phyloP scores from a whole-genome alignment of 2,329 filamentous ascomycete species.

The Botryotinia calthae region DNA sequence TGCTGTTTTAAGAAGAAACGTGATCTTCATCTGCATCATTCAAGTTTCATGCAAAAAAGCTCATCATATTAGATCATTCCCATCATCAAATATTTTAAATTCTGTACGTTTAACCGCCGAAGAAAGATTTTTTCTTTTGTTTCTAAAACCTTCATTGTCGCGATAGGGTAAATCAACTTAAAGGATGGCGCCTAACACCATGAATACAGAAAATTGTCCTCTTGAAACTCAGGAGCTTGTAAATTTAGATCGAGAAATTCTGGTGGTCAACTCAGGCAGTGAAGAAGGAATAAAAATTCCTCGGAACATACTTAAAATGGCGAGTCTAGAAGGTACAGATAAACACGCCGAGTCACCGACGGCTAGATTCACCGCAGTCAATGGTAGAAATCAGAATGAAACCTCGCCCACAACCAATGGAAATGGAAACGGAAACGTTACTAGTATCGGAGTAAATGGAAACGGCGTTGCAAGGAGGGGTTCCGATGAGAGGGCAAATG shows the following conservation, averaged over 20 bases:
- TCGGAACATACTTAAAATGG: constrained; percentile 23
- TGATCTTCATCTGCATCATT: neutral
- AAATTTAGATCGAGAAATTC: constrained; percentile 30
- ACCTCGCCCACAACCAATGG: constrained; percentile 4
- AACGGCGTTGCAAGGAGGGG: constrained; percentile 32
- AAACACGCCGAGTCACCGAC: constrained; percentile 34
- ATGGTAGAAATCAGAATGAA: constrained; percentile 33
- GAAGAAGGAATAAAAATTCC: neutral
- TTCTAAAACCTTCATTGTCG: constrained; percentile 14
- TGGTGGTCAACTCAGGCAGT: constrained; percentile 21
- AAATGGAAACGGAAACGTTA: neutral
- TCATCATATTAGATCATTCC: neutral
- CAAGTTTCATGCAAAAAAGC: neutral
- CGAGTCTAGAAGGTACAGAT: constrained; percentile 26
- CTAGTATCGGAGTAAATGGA: constrained; percentile 24
- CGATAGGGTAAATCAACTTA: constrained; percentile 13
- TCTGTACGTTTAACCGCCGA: constrained; percentile 19
- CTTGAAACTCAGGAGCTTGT: constrained; percentile 31
- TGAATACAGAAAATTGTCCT: constrained; percentile 25
- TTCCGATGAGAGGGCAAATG: constrained; percentile 37
- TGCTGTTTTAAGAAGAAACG: constrained; percentile 3
- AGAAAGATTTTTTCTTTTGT: constrained; percentile 8
- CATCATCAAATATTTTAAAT: constrained; percentile 1
- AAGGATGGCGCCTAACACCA: constrained; percentile 24
- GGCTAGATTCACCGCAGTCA: constrained; percentile 40